Evolutionary conservation across 2,329 filamentous ascomycete species (phyloP), one percentile per base, ranked within the genome.

Genomic region (Fusarium goolgardi): DNA sequence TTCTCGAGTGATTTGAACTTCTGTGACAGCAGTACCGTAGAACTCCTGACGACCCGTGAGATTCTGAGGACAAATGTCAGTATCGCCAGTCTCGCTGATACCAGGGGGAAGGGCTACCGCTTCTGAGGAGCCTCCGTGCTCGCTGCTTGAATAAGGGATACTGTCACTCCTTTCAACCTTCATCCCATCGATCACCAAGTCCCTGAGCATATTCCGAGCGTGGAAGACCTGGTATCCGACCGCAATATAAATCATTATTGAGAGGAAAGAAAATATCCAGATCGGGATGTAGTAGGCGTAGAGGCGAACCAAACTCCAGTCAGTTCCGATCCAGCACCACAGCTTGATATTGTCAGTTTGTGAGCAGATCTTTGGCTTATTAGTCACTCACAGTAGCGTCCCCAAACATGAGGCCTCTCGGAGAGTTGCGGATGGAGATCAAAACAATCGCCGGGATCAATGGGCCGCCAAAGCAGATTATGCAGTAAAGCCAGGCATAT

Each of bases 391-490:
- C 86, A 9, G 85, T 85, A 12, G 86, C 85, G 71, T 88, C 80
- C 12, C 86, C 86, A 68, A 86, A 88, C 6, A 86, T 78, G 3
- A 78, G 76, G 0, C 80, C 80, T 13, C 78, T 76, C 10, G 72
- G 63, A 16, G 78, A 71, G 16, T 75, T 77, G 4, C 76, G 78
- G 45, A 91, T 79, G 20, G 90, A 85, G n/a, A 94, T 82, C 57
- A 91, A 87, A 18, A 85, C 80, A 27, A 94, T 75, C 0, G 90
- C 86, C 1, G 91, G 89, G 11, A 93, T 78, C 21, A 90, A 84
- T 0, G 92, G 91, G 0, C 91, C 71, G 0, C 91, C 91, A 60
- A 93, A 95, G 75, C 90, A 92, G 45, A 88, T 77, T 1, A 88
- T 43, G 23, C 88, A 83, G 75, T 95, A 95, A 47, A 88, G 84